Evolutionary conservation across 331 rosid genomes (phyloP).

Genomic region (Arachis monticola): DNA sequence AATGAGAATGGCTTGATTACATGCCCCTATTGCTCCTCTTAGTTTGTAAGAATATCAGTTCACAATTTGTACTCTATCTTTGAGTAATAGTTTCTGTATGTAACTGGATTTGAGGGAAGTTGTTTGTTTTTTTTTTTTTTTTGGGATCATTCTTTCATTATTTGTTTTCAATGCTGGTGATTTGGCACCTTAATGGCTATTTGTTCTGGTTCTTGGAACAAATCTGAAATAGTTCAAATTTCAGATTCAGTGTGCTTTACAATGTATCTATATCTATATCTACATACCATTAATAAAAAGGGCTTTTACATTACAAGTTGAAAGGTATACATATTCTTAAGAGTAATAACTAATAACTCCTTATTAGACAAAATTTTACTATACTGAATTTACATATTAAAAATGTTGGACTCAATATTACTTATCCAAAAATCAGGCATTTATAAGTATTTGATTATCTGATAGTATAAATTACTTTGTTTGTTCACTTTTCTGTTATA

Average conservation of each 20-base stretch:
- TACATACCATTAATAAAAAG: slow-evolving; percentile 24
- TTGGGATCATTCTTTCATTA: slow-evolving; percentile 36
- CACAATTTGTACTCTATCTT: slow-evolving; percentile 19
- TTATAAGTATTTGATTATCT: background rate
- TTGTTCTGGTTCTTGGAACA: slow-evolving; percentile 32
- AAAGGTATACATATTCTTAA: slow-evolving; percentile 19
- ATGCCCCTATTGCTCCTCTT: slow-evolving; percentile 68
- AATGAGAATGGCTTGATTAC: slow-evolving; percentile 77
- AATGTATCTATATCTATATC: slow-evolving; percentile 7
- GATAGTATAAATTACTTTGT: too few species aligned
- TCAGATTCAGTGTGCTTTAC: slow-evolving; percentile 30
- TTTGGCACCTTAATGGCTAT: slow-evolving; percentile 25
- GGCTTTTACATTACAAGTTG: slow-evolving; percentile 2
- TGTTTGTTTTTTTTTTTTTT: background rate
- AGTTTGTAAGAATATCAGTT: slow-evolving; percentile 39
- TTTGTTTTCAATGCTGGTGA: background rate
- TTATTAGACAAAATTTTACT: too few species aligned
- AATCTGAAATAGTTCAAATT: slow-evolving; percentile 32
- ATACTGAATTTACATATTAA: background rate
- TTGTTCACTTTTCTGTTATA: background rate
- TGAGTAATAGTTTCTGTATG: slow-evolving; percentile 21
- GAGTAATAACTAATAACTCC: background rate
- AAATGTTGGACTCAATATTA: background rate
- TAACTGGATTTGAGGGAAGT: slow-evolving; percentile 29
- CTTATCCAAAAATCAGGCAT: too few species aligned